A percentile compares a stretch with the other conserved stretches of the same genome.
Evolutionary conservation across 2,329 filamentous ascomycete genomes (phyloP).

Genomic region (Aspergillus udagawae): DNA sequence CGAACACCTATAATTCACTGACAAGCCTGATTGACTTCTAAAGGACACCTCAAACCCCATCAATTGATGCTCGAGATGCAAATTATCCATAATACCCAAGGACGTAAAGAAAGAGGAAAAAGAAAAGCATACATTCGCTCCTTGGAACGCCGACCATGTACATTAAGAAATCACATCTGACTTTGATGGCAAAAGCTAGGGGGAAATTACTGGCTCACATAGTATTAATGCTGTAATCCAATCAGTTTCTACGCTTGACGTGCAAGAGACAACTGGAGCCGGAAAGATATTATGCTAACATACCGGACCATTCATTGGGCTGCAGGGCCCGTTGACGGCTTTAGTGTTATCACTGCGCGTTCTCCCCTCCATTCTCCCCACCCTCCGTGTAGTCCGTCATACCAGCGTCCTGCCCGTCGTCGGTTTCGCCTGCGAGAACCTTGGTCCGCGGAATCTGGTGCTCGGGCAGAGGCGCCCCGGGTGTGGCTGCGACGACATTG

Average conservation of each 20-base stretch:
- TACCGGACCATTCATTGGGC: neutral
- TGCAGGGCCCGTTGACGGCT: neutral
- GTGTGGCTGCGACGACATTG: constrained; percentile 79
- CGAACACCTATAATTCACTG: neutral
- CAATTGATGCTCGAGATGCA: neutral
- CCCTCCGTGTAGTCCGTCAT: constrained; percentile 31
- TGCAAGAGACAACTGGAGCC: neutral
- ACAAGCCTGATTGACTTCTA: neutral
- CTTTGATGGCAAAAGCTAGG: neutral
- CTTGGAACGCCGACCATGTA: constrained; percentile 9
- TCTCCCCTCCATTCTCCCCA: constrained; percentile 19
- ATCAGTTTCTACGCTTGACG: neutral
- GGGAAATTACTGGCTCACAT: neutral
- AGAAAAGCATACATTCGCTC: constrained; percentile 4
- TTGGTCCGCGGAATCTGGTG: constrained; percentile 59
- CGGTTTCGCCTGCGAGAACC: constrained; percentile 54
- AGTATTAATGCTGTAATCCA: neutral
- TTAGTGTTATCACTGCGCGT: constrained; percentile 10
- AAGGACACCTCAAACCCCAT: neutral
- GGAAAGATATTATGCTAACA: neutral
- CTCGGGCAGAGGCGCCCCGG: constrained; percentile 62
- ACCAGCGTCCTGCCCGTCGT: constrained; percentile 29
- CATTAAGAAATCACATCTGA: constrained; percentile 4
- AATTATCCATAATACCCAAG: neutral
- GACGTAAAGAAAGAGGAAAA: neutral